phyloP scores from a whole-genome alignment of 2,329 filamentous ascomycete species.

The Hymenoscyphus albidus region DNA sequence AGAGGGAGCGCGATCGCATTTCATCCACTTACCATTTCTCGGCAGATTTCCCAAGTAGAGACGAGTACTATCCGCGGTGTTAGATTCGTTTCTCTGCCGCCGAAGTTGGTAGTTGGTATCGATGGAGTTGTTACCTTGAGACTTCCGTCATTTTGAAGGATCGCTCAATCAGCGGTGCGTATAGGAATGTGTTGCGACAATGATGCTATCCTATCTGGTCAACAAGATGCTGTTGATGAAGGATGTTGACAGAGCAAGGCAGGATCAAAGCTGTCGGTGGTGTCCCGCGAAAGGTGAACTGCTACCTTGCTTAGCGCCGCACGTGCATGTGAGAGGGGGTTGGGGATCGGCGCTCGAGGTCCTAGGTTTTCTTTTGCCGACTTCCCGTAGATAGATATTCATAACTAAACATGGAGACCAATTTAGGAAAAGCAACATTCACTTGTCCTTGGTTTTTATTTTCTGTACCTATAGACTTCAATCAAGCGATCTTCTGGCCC shows the following conservation, averaged over 20 bases:
- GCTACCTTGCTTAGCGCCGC: background rate
- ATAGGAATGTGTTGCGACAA: background rate
- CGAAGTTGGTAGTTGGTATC: background rate
- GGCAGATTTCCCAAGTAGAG: slow-evolving; percentile 98
- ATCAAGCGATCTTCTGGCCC: too few species aligned
- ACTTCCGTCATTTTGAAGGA: slow-evolving; percentile 67
- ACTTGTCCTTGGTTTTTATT: too few species aligned
- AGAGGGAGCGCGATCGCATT: background rate
- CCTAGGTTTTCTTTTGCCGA: too few species aligned
- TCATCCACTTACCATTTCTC: slow-evolving; percentile 71
- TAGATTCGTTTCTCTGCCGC: background rate
- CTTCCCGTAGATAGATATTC: too few species aligned
- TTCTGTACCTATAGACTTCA: too few species aligned
- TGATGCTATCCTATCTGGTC: background rate
- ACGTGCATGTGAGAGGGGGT: background rate
- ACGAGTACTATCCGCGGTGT: slow-evolving; percentile 59
- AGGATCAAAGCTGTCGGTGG: background rate
- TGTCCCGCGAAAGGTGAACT: background rate
- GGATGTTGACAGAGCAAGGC: background rate
- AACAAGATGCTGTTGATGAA: slow-evolving; percentile 1
- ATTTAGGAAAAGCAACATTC: too few species aligned
- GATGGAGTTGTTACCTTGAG: slow-evolving; percentile 43
- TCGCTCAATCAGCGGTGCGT: background rate
- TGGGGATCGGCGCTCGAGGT: too few species aligned
- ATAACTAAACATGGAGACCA: too few species aligned